A percentile compares a stretch with the other conserved stretches of the same genome.
These are phyloP conservation scores for Rhizopogon salebrosus DNA, from an alignment of 768 basidiomycete genomes.

Conservation along the genomic window DNA sequence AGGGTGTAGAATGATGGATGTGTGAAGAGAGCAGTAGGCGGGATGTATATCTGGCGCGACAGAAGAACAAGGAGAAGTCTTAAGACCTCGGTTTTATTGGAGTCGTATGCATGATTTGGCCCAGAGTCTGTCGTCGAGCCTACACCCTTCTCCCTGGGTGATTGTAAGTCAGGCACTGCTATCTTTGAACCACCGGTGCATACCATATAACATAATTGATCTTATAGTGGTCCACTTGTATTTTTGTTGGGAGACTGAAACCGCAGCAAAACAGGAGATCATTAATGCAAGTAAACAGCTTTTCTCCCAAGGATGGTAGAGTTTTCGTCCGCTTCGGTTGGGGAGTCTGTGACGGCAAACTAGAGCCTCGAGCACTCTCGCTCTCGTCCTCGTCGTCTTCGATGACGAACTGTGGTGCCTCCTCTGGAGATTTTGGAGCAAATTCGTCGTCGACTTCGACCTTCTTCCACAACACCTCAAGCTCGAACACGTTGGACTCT, in stretches of 20 bases:
- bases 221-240: conserved; percentile 76
- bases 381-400: conserved; percentile 72
- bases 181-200: conserved; percentile 19
- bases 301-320: conserved; percentile 76
- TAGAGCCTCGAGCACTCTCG: conserved; percentile 33
- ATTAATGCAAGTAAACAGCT: conserved; percentile 70
- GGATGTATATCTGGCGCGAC: conserved; percentile 85
- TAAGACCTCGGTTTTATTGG: conserved; percentile 84
- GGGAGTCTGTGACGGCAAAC: conserved; percentile 10
- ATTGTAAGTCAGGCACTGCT: conserved; percentile 3
- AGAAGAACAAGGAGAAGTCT: conserved; percentile 84
- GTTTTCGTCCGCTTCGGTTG: conserved; percentile 36
- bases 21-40: conserved; percentile 63
- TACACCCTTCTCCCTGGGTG: conserved; percentile 85
- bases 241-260: conserved; percentile 78
- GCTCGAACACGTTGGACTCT: conserved; percentile 68
- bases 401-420: conserved; percentile 75
- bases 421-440: conserved; percentile 14
- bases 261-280: conserved; percentile 93
- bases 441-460: conserved; percentile 40
- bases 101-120: conserved; percentile 57
- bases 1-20: conserved; percentile 75
- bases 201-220: conserved; percentile 88
- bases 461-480: conserved; percentile 79
- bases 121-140: conserved; percentile 80